Evolutionary conservation across 1,284 basidiomycete genomes (phyloP).

Genomic region (Abortiporus biennis): DNA sequence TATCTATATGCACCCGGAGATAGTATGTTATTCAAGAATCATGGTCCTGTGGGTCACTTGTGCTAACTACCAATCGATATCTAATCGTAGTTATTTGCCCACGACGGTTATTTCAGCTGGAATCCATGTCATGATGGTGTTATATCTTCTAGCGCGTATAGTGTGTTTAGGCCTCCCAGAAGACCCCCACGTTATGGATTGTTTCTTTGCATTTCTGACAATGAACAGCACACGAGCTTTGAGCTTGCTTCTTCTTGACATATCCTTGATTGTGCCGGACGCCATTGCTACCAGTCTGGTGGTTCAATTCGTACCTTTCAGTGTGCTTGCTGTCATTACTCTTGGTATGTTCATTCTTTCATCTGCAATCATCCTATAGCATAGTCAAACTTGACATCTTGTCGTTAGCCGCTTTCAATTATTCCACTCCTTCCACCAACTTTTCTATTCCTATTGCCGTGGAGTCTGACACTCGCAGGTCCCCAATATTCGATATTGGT

Average conservation of each 20-base stretch:
- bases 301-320: slow-evolving; percentile 42
- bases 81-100: slow-evolving; percentile 31
- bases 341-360: slow-evolving; percentile 23
- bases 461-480: too few species aligned
- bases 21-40: slow-evolving; percentile 27
- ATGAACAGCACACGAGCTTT: slow-evolving; percentile 27
- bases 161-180: slow-evolving; percentile 24
- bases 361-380: background rate
- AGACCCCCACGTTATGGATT: slow-evolving; percentile 22
- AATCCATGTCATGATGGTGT: slow-evolving; percentile 35
- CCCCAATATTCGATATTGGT: too few species aligned
- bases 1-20: slow-evolving; percentile 30
- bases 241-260: slow-evolving; percentile 40
- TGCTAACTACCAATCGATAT: slow-evolving; percentile 3
- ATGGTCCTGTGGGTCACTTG: background rate
- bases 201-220: slow-evolving; percentile 12
- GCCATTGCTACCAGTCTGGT: slow-evolving; percentile 31
- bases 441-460: too few species aligned
- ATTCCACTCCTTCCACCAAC: too few species aligned
- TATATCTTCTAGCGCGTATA: slow-evolving; percentile 35
- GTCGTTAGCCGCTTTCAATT: slow-evolving; percentile 19
- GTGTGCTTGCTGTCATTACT: slow-evolving; percentile 42
- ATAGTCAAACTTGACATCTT: background rate
- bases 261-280: slow-evolving; percentile 37
- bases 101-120: slow-evolving; percentile 36